Base-by-base conservation (phyloP, 2,329 filamentous ascomycete genomes). In the Gnomoniopsis smithogilvyi region DNA sequence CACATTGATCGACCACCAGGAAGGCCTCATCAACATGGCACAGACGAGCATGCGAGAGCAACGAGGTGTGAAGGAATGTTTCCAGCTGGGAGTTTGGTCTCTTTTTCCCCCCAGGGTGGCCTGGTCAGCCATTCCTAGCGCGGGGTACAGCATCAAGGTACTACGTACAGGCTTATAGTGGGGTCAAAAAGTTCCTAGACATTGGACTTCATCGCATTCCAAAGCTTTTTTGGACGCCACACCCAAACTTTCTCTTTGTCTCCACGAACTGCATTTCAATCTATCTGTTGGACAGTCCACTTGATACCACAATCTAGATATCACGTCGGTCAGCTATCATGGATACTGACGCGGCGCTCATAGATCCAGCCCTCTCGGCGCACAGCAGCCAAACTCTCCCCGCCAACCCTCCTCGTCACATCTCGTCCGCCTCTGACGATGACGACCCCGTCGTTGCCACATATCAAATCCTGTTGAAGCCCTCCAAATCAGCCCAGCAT, bases 401-500 rank as follows among this genome's bases (percentile, higher is more conserved):
- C 38, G 38, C 50, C 22, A 19, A 53, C 50, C 34, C 45, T 51
- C 30, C 57, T 43, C 30, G 19, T 36, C 11, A 51, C 51, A 14
- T 15, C 33, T 2, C 36, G 17, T 46, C 26, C 41, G 6, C 46
- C 26, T 2, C 26, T 47, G 56, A 59, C 12, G 82, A 86, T 50
- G 73, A 81, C 21, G 90, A 93, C 68, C 89, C 90, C 56, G 81
- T 93, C 64, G 80, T 89, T 55, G 82, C 86, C 46, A 86, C 83
- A 63, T 98, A 96, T 82, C 85, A 91, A 69, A 86, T 98, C 73
- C 94, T 89, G 76, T 86, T 96, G 70, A 96, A 93, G 66, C 89
- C 91, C 22, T 77, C 82, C 21, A 83, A 89, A 49, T 80, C 86
- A 4, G 71, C 75, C 17, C 78, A 80, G 67, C 86, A 85, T 60